phyloP scores from a whole-genome alignment of 2,329 filamentous ascomycete species.

The Botrytis medusae region DNA sequence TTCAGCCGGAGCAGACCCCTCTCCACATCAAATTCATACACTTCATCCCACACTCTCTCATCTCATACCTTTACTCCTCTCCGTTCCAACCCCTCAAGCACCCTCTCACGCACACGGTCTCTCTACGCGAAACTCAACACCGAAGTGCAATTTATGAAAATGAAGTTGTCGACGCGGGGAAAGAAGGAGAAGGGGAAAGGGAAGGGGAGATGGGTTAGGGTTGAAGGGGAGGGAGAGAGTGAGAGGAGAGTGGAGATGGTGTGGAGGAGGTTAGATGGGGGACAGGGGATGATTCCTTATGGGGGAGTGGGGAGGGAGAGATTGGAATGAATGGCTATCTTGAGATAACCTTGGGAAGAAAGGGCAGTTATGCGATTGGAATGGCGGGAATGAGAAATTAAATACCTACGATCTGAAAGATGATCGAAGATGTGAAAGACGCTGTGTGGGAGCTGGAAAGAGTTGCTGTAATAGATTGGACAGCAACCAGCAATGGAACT shows the following conservation, averaged over 20 bases:
- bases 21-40: background rate
- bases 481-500: background rate
- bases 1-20: background rate
- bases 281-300: conserved; percentile 18
- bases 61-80: background rate
- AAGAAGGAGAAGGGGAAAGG: background rate
- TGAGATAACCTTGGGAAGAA: background rate
- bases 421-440: background rate
- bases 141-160: conserved; percentile 10
- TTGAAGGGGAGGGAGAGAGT: conserved; percentile 16
- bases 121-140: conserved; percentile 17
- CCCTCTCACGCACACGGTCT: conserved; percentile 14
- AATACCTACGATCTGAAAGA: background rate
- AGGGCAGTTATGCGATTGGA: background rate
- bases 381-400: background rate
- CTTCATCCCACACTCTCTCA: background rate
- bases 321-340: conserved; percentile 4
- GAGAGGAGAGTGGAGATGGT: conserved; percentile 18
- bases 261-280: conserved; percentile 21
- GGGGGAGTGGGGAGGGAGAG: conserved; percentile 19
- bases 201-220: conserved; percentile 16
- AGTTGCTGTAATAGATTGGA: background rate
- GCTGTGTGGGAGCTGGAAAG: background rate
- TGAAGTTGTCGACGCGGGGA: background rate
- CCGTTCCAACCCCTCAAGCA: background rate